A percentile compares a stretch with the other conserved stretches of the same genome.
These are phyloP conservation scores for Botrytis aclada DNA, from an alignment of 2,329 filamentous ascomycete species.

Conservation along the genomic window DNA sequence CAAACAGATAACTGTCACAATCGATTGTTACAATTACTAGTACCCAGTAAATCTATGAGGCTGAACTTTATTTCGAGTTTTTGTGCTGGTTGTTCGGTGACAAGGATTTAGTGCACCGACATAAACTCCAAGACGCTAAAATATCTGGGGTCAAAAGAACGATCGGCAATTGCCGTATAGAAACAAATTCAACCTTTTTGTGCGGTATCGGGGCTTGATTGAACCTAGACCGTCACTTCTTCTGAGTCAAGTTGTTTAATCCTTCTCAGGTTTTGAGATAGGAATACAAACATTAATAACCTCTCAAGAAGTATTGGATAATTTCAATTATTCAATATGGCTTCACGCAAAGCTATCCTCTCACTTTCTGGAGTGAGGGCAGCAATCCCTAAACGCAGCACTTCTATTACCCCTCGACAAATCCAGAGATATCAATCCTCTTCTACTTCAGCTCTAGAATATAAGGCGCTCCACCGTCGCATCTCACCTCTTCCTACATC, in stretches of 20 bases:
- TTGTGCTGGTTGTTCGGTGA: conserved; percentile 12
- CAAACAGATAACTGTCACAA: neutral
- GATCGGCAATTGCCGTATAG: neutral
- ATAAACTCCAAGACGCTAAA: neutral
- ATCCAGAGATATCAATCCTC: conserved; percentile 44
- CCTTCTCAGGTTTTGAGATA: conserved; percentile 18
- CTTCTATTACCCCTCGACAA: conserved; percentile 27
- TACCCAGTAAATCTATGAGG: conserved; percentile 21
- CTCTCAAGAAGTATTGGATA: conserved; percentile 11
- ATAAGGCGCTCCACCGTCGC: conserved; percentile 93
- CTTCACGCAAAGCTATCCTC: conserved; percentile 35
- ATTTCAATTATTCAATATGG: conserved; percentile 28
- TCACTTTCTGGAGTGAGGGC: conserved; percentile 29
- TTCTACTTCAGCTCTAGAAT: conserved; percentile 90
- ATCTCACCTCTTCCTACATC: conserved; percentile 80
- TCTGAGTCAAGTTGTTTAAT: conserved; percentile 9
- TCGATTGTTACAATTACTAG: neutral
- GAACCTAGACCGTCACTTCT: conserved; percentile 1
- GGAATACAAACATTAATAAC: conserved; percentile 7
- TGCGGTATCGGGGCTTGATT: conserved; percentile 20
- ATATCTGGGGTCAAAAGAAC: conserved; percentile 13
- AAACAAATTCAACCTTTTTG: conserved; percentile 12
- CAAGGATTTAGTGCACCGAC: conserved; percentile 16
- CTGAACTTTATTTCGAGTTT: conserved; percentile 20
- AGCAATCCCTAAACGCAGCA: conserved; percentile 27